Evolutionary conservation across 2,329 filamentous ascomycete species (phyloP).

Genomic region (Drechslerella dactyloides): DNA sequence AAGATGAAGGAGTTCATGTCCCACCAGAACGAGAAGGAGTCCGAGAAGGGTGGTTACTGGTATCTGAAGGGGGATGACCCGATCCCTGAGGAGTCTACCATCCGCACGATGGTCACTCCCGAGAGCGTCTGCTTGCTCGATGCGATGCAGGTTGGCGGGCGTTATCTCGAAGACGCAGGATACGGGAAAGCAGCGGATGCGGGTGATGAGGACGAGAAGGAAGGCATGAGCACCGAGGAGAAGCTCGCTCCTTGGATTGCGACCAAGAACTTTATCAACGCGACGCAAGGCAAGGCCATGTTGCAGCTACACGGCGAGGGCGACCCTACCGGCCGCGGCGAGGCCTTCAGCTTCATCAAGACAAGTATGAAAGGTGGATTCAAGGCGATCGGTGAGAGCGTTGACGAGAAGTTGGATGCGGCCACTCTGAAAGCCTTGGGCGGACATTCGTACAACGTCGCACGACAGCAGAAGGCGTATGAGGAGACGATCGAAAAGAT

Average conservation of each 20-base stretch:
- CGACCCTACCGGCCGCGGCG: slow-evolving; percentile 88
- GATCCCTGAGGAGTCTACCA: slow-evolving; percentile 78
- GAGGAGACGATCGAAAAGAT: slow-evolving; percentile 89
- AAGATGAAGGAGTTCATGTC: slow-evolving; percentile 96
- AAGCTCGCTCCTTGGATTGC: slow-evolving; percentile 95
- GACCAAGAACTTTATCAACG: slow-evolving; percentile 94
- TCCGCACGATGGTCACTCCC: slow-evolving; percentile 88
- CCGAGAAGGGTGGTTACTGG: slow-evolving; percentile 73
- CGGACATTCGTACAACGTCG: slow-evolving; percentile 97
- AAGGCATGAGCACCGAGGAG: slow-evolving; percentile 64
- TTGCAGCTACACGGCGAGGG: slow-evolving; percentile 91
- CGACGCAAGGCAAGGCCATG: slow-evolving; percentile 95
- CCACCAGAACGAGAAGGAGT: slow-evolving; percentile 68
- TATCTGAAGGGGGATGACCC: slow-evolving; percentile 74
- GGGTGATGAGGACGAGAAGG: slow-evolving; percentile 60
- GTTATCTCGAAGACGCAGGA: slow-evolving; percentile 88
- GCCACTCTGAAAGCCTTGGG: slow-evolving; percentile 61
- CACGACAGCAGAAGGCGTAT: slow-evolving; percentile 89
- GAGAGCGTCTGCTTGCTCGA: slow-evolving; percentile 95
- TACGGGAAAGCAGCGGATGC: slow-evolving; percentile 72
- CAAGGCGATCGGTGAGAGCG: slow-evolving; percentile 55
- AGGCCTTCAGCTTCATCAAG: slow-evolving; percentile 96
- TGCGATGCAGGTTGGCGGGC: slow-evolving; percentile 93
- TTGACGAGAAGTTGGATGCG: slow-evolving; percentile 56
- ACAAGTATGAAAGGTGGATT: slow-evolving; percentile 98